Base-by-base conservation (phyloP, 352 stramenopile genomes). In the Hyaloperonospora brassicae region DNA sequence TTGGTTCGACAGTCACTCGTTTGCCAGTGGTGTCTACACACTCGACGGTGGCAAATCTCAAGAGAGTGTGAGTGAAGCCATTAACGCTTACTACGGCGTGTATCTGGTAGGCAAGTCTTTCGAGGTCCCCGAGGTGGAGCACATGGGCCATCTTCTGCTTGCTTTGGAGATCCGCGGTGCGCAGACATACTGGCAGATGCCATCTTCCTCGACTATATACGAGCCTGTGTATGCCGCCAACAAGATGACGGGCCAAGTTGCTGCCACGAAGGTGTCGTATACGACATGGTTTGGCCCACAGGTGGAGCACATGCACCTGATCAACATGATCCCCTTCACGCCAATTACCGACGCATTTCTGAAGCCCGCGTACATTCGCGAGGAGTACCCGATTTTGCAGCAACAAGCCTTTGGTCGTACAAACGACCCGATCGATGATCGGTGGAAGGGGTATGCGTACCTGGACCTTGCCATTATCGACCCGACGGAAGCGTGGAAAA, bases 61-160 rank as follows among this genome's bases (percentile, higher is more conserved):
- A 73, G 96, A 98, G 67, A 98, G 88, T 61, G 93, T 96, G 25
- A 98, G 89, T 59, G 95, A 98, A 74, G 94, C 93, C 39, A 86
- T 97, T 27, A 98, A 99, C 76, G 93, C 91, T 44, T 98, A 99
- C 76, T 98, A 97, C 68, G 93, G 86, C 40, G 93, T 97, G n/a
- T 97, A 96, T 57, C 66, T 98, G 61, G 86, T 85, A 44, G 93
- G 80, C 64, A 82, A 87, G 52, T 79, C 84, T 12, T 74, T 91
- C 50, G 69, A 69, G 31, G 74, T 92, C 39, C 63, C 68, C 14
- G 54, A 78, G 30, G 61, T 95, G n/a, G 70, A 85, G 57, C 72
- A 97, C 66, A 98, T 95, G 64, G 82, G 89, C 14, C 78, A 90
- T 35, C 61, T 98, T 5, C 66, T 98, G 34, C 72, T 98, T 21